Evolutionary conservation across 345 rosid genomes (phyloP).

Genomic region (Brassica napus): Da-Ae NC_063447.1:32042501-32043000

Average conservation of each 20-base stretch:
- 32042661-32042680: background rate
- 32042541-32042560: no score
- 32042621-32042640: no score
- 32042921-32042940: slow-evolving; percentile 19
- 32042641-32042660: no score
- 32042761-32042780: background rate
- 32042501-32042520: background rate
- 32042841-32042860: background rate
- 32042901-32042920: slow-evolving; percentile 16
- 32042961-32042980: slow-evolving; percentile 10
- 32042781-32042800: slow-evolving; percentile 4
- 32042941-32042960: background rate
- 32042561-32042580: no score
- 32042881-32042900: background rate
- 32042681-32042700: background rate
- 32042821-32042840: slow-evolving; percentile 7
- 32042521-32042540: no score
- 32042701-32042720: background rate
- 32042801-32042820: slow-evolving; percentile 25
- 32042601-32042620: no score
- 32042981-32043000: slow-evolving; percentile 41
- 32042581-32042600: no score
- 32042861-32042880: background rate
- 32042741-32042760: background rate
- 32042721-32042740: background rate